Evolutionary conservation across 2,329 filamentous ascomycete genomes (phyloP), one percentile per base, ranked within the genome.

Genomic region (Aureobasidium sp.): DNA sequence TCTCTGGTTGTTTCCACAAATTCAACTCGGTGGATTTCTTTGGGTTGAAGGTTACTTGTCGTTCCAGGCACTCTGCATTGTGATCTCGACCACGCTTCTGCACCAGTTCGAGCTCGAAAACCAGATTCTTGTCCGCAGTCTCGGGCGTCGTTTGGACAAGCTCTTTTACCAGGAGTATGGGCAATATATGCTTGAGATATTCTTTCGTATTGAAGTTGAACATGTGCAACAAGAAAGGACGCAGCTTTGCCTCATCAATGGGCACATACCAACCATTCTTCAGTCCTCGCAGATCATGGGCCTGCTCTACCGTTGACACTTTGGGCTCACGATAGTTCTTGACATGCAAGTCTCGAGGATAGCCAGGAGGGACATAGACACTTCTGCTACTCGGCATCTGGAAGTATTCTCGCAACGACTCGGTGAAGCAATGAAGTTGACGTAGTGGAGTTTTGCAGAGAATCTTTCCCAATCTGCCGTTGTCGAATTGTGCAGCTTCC

Each of bases 121-220:
- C 37, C 6, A 70, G 51, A 37, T 70, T 70, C 34, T 66, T 64
- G 12, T 57, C 20, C n/a, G 61, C 52, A 23, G 66, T 65, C 5
- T 66, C 66, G 0, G 67, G 61, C 1, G 62, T 59, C 1, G 65
- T 62, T 1, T 63, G 50, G 2, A 72, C 62, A 6, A 68, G 64
- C 20, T 64, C 58, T 39, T 67, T 67, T 2, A 69, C 68, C 15
- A 78, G 68, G 5, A 78, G 68, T 0, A 77, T 64, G 0, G 75
- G 73, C 0, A 67, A 70, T 15, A 79, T 64, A 64, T 75, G 73
- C 29, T 74, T 73, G 64, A 77, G 67, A 44, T 75, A 78, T 1
- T 66, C 64, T 44, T 68, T 70, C 1, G 73, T 74, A 64, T 67
- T 70, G 15, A 78, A 72, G 46, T 78, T 75, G 66, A 78, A 77